Evolutionary conservation across 2,329 filamentous ascomycete species (phyloP), one percentile per base, ranked within the genome.

Genomic region (Alternaria sp.): DNA sequence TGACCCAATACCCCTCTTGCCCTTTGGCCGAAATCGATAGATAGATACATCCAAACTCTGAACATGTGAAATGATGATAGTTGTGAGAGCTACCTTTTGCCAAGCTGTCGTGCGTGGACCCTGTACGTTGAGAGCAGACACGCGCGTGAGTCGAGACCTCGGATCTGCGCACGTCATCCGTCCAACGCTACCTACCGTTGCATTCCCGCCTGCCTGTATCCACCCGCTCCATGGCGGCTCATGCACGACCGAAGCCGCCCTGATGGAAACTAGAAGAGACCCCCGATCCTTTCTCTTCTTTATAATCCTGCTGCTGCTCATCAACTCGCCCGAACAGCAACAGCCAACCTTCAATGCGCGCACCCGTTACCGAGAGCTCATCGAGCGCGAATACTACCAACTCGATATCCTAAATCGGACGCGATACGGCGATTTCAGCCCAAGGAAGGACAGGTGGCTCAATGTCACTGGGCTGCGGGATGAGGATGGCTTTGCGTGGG

Each of bases 401-500:
- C 80, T 88, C 19, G 79, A 79, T 13, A 73, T 85, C 13, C 55
- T 80, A n/a, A 80, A 79, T 30, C 61, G 61, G 15, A 79, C 77
- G 17, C 63, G 59, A 32, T 79, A 74, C 77, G 86, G 85, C 36
- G 83, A 86, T 57, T 84, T 89, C 43, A 78, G 84, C 71, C 77
- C 82, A 19, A 65, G 64, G 28, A 74, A 80, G 10, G 75, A 82
- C 62, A 82, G 77, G 67, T 87, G 83, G 84, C 66, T 81, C 61
- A 85, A 85, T 55, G 82, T 97, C 55, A 92, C 92, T 3, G 95
- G 95, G 1, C 89, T 96, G 65, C 87, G 91, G 52, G 82, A 88
- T 50, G 86, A 89, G 19, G 91, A 97, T 80, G 88, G 87, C 5
- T 93, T 92, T 78, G 90, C 88, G 2, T 97, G 94, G 94, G 86